phyloP scores from a whole-genome alignment of 2,329 filamentous ascomycete genomes.

The Scedosporium dehoogii region DNA sequence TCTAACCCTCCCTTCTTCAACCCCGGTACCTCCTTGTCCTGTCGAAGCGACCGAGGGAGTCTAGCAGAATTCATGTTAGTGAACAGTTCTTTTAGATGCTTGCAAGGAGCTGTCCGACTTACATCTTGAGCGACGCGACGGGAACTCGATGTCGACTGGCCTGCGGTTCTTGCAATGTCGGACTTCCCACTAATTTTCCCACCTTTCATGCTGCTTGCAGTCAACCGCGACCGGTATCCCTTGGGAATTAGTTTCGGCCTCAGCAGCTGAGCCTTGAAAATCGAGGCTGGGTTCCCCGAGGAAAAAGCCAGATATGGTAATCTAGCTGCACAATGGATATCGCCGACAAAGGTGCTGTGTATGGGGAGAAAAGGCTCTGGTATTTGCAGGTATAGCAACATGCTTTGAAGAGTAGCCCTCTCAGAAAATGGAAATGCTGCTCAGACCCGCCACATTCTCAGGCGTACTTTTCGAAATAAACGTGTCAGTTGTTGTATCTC shows the following conservation, averaged over 20 bases:
- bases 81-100: not conserved
- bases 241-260: not conserved
- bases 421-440: not conserved
- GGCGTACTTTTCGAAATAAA: not conserved
- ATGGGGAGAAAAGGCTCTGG: not conserved
- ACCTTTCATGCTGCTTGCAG: not conserved
- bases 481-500: not conserved
- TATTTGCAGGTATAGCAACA: not conserved
- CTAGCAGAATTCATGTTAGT: not conserved
- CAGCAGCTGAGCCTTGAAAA: not conserved
- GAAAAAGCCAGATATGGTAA: not conserved
- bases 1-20: not conserved
- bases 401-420: not conserved
- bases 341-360: not conserved
- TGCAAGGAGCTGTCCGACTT: not conserved
- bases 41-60: not conserved
- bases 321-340: not conserved
- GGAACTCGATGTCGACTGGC: slow-evolving; percentile 1
- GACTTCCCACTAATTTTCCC: not conserved
- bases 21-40: no score
- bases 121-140: slow-evolving; percentile 6
- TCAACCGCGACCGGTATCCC: not conserved
- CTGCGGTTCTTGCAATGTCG: not conserved
- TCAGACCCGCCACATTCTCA: not conserved
- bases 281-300: not conserved